Conservation (phyloP, 164 flowering plant genomes). For the Euptelea pleiosperma region DNA sequence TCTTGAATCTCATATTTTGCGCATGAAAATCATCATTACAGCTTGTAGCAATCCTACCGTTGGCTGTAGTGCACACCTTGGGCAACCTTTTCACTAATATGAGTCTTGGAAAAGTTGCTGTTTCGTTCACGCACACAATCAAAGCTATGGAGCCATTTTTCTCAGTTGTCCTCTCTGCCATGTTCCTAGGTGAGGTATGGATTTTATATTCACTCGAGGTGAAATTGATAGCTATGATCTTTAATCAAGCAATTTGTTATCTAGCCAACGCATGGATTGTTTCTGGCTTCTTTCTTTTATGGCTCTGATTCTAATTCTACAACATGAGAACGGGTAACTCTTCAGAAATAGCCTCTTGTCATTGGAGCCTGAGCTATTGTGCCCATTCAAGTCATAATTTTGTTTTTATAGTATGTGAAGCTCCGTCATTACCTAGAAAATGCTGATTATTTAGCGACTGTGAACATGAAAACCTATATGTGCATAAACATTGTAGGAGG, state of each 20-base stretch:
- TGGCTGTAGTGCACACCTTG: slow-evolving; percentile 78
- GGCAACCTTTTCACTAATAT: slow-evolving; percentile 94
- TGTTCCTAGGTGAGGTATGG: slow-evolving; percentile 87
- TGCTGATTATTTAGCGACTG: too few relatives aligned
- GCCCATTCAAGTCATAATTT: background rate
- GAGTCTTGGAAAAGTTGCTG: slow-evolving; percentile 98
- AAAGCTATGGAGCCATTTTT: slow-evolving; percentile 99
- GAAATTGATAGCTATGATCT: too few relatives aligned
- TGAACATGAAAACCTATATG: too few relatives aligned
- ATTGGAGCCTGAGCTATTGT: background rate
- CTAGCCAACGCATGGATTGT: too few relatives aligned
- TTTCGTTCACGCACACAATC: slow-evolving; percentile 95
- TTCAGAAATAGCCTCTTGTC: background rate
- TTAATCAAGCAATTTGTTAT: background rate
- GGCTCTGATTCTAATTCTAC: too few relatives aligned
- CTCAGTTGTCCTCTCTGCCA: slow-evolving; percentile 85
- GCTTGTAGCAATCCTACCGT: slow-evolving; percentile 75
- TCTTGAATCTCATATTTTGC: background rate
- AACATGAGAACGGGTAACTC: background rate
- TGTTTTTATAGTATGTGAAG: background rate
- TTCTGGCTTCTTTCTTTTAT: background rate
- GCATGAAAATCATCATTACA: slow-evolving; percentile 20
- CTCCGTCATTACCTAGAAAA: too few relatives aligned
- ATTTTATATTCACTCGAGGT: too few relatives aligned
- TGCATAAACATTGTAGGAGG: background rate